Base-by-base conservation (phyloP, 257 asterid genomes). In the Misopates orontium region DNA sequence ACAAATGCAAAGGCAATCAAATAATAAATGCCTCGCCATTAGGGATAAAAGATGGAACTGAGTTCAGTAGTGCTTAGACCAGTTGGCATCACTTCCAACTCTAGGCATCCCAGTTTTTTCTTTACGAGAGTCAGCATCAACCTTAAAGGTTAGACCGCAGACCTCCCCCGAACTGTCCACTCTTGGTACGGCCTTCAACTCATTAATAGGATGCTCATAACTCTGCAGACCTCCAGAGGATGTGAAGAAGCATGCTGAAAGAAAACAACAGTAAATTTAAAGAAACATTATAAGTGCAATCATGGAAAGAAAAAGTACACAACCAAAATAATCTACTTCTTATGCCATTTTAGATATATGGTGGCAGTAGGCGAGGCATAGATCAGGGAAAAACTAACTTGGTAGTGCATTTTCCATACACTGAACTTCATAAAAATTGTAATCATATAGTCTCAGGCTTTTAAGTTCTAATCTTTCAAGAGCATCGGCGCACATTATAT, bases 51-150 rank as follows among this genome's bases (percentile, higher is more conserved):
- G 41, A 19, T 40, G 25, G 36, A 22, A 19, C 32, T 66, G 44
- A 56, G 21, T 56, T 78, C 82, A 92, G 82, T 83, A 92, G 80
- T 82, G 64, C 24, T 83, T 83, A 32, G 97, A 87, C 97, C 98
- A 87, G 80, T 90, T 87, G 0, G 96, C 96, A 56, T 92, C 95
- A 53, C 97, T 93, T 62, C 95, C 95, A 32, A 93, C 98, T 71
- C 98, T 77, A 21, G 96, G 95, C 83, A 92, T 87, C 47, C 93
- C 95, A 1, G 77, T 31, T 17, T 32, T 75, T 4, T 58, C 92
- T 65, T 85, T 91, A 75, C 78, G 80, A 2, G 95, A 58, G 24
- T 85, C 93, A 0, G 70, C 66, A 13, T 89, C 97, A 49, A 92
- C 96, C 83, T 87, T 87, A 57, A 92, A 92, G 42, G 80, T 84